Percentiles rank a stretch among this genome's conserved stretches.
Evolutionary conservation across 148 eudicot genomes (phyloP).

Genomic region (Bassia scoparia): DNA sequence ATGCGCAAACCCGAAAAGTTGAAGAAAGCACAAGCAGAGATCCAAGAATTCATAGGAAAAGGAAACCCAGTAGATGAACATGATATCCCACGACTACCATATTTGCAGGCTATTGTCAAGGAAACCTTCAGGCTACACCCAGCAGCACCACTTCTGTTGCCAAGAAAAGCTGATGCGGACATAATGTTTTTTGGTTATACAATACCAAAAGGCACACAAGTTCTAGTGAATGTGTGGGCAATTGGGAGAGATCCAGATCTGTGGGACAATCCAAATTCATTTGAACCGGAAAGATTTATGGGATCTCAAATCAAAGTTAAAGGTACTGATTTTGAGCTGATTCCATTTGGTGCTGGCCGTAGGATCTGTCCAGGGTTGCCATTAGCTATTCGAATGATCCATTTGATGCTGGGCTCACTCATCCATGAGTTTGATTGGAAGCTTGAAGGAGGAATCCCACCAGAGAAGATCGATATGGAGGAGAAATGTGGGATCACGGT

Average conservation of each 20-base stretch:
- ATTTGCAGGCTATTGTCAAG: slow-evolving; percentile 11
- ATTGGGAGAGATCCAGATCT: slow-evolving; percentile 9
- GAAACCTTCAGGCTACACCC: slow-evolving; percentile 22
- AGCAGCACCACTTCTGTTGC: slow-evolving; percentile 13
- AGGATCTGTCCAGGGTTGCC: slow-evolving; percentile 17
- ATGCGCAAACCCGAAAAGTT: slow-evolving; percentile 8
- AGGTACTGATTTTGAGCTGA: slow-evolving; percentile 14
- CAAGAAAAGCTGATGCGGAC: slow-evolving; percentile 4
- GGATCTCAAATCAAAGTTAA: neutral
- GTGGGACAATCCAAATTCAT: slow-evolving; percentile 10
- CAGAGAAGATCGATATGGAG: slow-evolving; percentile 14
- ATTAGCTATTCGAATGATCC: slow-evolving; percentile 12
- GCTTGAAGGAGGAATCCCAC: slow-evolving; percentile 6
- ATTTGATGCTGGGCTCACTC: slow-evolving; percentile 18
- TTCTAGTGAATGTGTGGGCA: slow-evolving; percentile 10
- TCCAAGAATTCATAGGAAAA: neutral
- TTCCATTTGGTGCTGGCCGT: slow-evolving; percentile 21
- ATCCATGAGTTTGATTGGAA: slow-evolving; percentile 18
- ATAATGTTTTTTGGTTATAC: slow-evolving; percentile 4
- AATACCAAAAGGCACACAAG: slow-evolving; percentile 11
- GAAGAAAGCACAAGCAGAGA: slow-evolving; percentile 13
- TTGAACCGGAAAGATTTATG: slow-evolving; percentile 19
- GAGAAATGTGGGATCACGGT: slow-evolving; percentile 4
- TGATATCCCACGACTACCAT: neutral
- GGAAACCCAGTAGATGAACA: neutral